Base-by-base conservation (phyloP, 805 yeast species). In the Candida peoriensis region DNA sequence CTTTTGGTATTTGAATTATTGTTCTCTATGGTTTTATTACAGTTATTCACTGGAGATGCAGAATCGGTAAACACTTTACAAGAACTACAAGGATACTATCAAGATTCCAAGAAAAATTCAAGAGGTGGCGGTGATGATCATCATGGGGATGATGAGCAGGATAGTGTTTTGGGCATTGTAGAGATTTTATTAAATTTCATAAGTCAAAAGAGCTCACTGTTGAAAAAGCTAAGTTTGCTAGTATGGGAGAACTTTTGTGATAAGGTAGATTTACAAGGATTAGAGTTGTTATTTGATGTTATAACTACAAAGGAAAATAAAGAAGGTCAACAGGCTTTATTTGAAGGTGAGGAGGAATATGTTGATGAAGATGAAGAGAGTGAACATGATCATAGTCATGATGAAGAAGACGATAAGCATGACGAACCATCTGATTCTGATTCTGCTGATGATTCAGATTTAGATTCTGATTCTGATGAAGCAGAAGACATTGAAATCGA, bases 1-100 rank as follows among this genome's bases (percentile, higher is more conserved):
- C 54, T 79, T 42, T 62, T 64, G 38, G 81, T 87, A 28, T 81
- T 90, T 50, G 94, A 87, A 56, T 61, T 85, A 24, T 63, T 90
- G 29, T 74, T 84, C 37, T 81, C 96, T 0, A 75, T 84, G 72
- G 80, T 81, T 4, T 58, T 88, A 16, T 53, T 90, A 11, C 95
- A 87, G 55, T 66, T 89, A 22, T 88, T 79, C 52, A 64, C 78
- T 36, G 94, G 89, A 17, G 87, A 72, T 34, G 25, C 32, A 8
- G 97, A 90, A 41, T 80, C 95, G 1, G 74, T 83, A 6, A 66
- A 76, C 22, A 77, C 86, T 13, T 64, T 90, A 24, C 78, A 76
- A 19, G 97, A 90, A 53, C 59, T 90, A 32, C 74, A 74, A 37
- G 57, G 68, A 18, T 79, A 85, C 41, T 82, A 75, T 50, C 66